Base-by-base conservation (phyloP, 441 rosid species). In the Populus tomentosa region DNA sequence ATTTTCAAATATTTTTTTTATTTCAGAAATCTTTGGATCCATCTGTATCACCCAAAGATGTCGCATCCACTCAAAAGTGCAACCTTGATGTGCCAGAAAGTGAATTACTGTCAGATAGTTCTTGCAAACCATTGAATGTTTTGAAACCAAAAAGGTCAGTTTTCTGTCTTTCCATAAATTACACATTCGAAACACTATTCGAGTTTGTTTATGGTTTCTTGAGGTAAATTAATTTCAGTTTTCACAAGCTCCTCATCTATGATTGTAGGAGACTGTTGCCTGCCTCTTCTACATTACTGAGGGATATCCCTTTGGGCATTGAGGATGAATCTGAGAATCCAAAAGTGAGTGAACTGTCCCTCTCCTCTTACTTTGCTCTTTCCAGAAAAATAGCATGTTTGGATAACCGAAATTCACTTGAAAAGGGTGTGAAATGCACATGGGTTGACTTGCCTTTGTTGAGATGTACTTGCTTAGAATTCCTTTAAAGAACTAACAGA, bases 181-280 rank as follows among this genome's bases (percentile, higher is more conserved):
- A 46, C 16, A 24, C 33, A 7, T 36, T 72, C n/a, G 1, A 18
- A 72, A 28, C 20, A 13, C 30, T 13, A 46, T 13, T 13, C 2
- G 16, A 13, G 53, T 13, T 21, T 16, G 18, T 11, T 59, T 69
- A 18, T 61, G 67, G 24, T 26, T 67, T 18, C 71, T 30, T 30
- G 14, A 32, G 26, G 4, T 53, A 36, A 6, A 23, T 75, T 26
- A 14, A 11, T 46, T 23, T 76, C 38, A 32, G 5, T 7, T 59
- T 21, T 24, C 10, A 6, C 23, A 20, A 13, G 18, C 16, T n/a
- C 42, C 10, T 50, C n/a, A 13, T 10, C 7, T 16, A 59, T 53
- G 32, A 23, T 16, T 59, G 32, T 89, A 95, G 98, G 97, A 92
- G 94, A 85, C 93, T 94, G 72, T 62, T 86, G 85, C 99, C 97